phyloP scores from a whole-genome alignment of 176 grass and related monocot species.

The Musa troglodytarum region DNA sequence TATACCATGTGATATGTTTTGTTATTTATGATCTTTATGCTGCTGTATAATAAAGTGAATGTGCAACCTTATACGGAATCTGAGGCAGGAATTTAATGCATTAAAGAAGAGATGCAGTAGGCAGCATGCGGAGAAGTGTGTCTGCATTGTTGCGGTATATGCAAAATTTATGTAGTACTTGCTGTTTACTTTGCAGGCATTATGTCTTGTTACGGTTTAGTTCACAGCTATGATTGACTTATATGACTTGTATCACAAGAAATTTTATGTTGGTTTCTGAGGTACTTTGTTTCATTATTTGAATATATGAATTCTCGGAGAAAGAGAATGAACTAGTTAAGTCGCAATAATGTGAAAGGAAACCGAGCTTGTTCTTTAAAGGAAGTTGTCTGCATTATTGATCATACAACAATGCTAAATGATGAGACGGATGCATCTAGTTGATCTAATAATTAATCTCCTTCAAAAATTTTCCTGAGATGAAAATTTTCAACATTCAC shows the following conservation, averaged over 20 bases:
- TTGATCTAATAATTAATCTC: neutral
- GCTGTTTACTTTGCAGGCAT: neutral
- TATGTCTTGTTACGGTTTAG: no score
- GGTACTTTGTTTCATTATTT: neutral
- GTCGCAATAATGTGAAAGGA: neutral
- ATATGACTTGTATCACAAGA: neutral
- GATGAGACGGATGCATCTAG: neutral
- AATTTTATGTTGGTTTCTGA: neutral
- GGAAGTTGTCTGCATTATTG: neutral
- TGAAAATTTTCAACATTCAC: no score
- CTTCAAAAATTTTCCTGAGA: no score
- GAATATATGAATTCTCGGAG: neutral
- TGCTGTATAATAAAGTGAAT: neutral
- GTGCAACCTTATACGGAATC: conserved; percentile 13
- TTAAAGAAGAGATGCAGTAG: conserved; percentile 52
- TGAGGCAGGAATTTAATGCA: conserved; percentile 56
- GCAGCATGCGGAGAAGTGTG: conserved; percentile 48
- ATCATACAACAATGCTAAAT: neutral
- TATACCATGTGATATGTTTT: neutral
- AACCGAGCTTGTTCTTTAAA: neutral
- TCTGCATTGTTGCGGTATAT: conserved; percentile 62
- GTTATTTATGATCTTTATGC: neutral
- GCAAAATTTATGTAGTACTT: conserved; percentile 3
- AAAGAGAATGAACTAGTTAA: neutral
- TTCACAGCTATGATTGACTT: neutral